Evolutionary conservation across 2,329 filamentous ascomycete genomes (phyloP), one percentile per base, ranked within the genome.

Genomic region (Cercospora zeae-maydis): DNA sequence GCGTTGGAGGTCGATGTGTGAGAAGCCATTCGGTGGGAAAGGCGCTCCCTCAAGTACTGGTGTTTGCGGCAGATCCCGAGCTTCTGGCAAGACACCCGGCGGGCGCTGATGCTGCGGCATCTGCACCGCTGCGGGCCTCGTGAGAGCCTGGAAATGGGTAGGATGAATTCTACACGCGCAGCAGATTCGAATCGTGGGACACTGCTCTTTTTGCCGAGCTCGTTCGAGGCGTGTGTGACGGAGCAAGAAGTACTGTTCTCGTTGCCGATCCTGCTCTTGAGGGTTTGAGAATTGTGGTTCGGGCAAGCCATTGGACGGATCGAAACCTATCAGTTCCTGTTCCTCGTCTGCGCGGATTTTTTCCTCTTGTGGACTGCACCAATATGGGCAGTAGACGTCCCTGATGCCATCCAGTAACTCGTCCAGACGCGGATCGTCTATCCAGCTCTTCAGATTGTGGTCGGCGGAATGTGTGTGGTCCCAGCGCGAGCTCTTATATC

Each of bases 401-500:
- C 72, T 61, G 13, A 75, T 63, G 4, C 73, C 69, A 52, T 72
- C 69, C 14, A 74, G 67, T 21, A 74, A 45, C 54, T 75, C 73
- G 9, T 71, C 67, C 36, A 74, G 59, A 16, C 67, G 66, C 27
- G 36, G 63, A 53, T 75, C 73, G 4, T 74, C 71, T 19, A 51
- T 42, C 69, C 70, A 73, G 19, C 59, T 61, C 57, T 69, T 68
- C n/a, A 75, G 59, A 53, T 74, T 74, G 53, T 64, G 56, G 13
- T 74, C 73, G 2, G 67, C 60, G 0, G 71, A 45, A 19, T 66
- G 58, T 9, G 61, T 47, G 55, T 72, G 72, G 31, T 72, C 67
- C 73, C 74, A 77, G 39, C 70, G 69, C 21, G 67, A 73, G 57
- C 72, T 74, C 51, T 70, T 66, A 47, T 70, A 77, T 13, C 74